Conservation (phyloP, 306 rosid genomes). For the Vachellia pachyceras region DNA sequence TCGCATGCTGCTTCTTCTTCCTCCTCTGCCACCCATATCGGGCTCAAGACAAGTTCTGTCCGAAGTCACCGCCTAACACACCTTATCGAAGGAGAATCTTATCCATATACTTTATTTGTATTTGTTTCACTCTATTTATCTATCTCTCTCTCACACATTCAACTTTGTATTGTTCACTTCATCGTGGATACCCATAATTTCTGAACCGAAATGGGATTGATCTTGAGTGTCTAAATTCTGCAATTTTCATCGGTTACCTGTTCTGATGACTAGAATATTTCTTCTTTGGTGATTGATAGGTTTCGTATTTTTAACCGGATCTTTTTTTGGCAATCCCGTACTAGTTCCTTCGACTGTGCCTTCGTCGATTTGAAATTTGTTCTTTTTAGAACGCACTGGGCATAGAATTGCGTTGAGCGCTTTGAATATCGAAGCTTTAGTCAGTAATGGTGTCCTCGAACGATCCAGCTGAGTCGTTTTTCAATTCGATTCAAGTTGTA, state of each 20-base stretch:
- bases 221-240: constrained; percentile 30
- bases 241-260: constrained; percentile 36
- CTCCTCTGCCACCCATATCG: constrained; percentile 65
- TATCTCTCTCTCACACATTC: not conserved
- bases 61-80: constrained; percentile 46
- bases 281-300: constrained; percentile 28
- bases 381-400: constrained; percentile 4
- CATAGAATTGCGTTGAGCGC: not conserved
- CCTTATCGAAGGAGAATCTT: constrained; percentile 43
- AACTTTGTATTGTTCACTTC: not conserved
- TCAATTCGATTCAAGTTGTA: constrained; percentile 80
- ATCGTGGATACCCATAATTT: not conserved
- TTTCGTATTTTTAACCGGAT: constrained; percentile 36
- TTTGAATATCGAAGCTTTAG: constrained; percentile 41
- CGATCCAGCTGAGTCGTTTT: constrained; percentile 86
- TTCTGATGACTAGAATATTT: constrained; percentile 34
- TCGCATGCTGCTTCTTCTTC: constrained; percentile 35
- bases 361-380: constrained; percentile 3
- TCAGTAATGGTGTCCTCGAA: constrained; percentile 77
- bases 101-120: constrained; percentile 27
- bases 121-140: constrained; percentile 11
- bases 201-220: constrained; percentile 32
- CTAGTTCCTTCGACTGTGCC: constrained; percentile 21
- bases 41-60: constrained; percentile 39
- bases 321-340: constrained; percentile 33